Evolutionary conservation across 2,329 filamentous ascomycete genomes (phyloP), one percentile per base, ranked within the genome.

Genomic region (Zalaria obscura): DNA sequence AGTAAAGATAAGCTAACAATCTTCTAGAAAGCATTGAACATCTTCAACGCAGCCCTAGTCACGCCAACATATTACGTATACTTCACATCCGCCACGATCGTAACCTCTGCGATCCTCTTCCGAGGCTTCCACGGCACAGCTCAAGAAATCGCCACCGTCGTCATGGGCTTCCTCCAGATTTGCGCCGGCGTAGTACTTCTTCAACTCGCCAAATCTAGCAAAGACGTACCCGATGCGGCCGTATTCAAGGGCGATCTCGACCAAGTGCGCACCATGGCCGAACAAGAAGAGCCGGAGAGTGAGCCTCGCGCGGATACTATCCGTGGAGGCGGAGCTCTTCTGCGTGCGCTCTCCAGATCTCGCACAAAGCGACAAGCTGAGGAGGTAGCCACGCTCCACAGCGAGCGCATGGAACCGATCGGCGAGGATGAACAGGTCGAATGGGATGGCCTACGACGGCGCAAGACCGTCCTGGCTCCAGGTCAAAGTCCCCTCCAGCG

Each of bases 11-110:
- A 10, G 4, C 27, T 3, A 4, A 3, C 5, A 4, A 25, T 69
- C 49, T 35, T 35, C 35, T 63, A 96, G 88, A 98, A 98, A 95
- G 91, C 91, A 4, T 72, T 96, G 43, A 96, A 98, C 56, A 64
- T 98, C 39, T 96, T 89, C 70, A 96, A 98, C 55, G 91, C 91
- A 32, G 89, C 91, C 5, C 74, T 98, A 49, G 91, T 98, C 45
- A 98, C 91, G 0, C 91, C 91, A 1, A 98, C 91, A 2, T 98
- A 98, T 65, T 98, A 98, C 60, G 91, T 98, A 50, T 89, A 93
- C 67, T 98, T 98, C 60, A 98, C 91, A 33, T 93, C 81, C 52
- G 83, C 87, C 4, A 96, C 91, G 18, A 95, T 98, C 50, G 76
- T 96, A 51, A 93, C 88, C 4, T 95, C 89, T 0, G 83, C 88